Base-by-base conservation (phyloP, 208 protist genomes). In the Leishmania guyanensis region DNA sequence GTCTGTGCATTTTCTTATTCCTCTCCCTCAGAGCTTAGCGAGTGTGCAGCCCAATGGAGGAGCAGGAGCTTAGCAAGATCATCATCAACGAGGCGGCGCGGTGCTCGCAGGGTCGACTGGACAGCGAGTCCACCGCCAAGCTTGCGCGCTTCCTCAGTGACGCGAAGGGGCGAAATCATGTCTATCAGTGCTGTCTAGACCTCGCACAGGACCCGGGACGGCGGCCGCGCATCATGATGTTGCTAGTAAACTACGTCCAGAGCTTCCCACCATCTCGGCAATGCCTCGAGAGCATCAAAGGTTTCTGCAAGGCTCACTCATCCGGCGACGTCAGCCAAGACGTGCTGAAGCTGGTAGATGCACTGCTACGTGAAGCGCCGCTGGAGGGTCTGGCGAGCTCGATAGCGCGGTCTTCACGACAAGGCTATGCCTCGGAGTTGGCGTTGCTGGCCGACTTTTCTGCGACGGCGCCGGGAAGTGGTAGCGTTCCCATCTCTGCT, bases 141-240 rank as follows among this genome's bases (percentile, higher is more conserved):
- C 79, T 93, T 16, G 71, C 90, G 29, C 75, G 74, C 56, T 86
- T 82, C 48, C 77, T 97, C 56, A 89, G 77, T 58, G 77, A 90
- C 8, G 89, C 84, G 22, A 83, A 89, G 48, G 90, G 90, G 39
- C 86, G 93, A 36, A 86, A 93, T 72, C 82, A 88, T 16, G 90
- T 93, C 29, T 97, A 93, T 82, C 76, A 89, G 51, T 94, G 89
- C 70, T 95, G 91, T 66, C 84, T 95, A 29, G 89, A 94, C 39
- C 60, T 94, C 4, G 77, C 88, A 46, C 85, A 88, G 46, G 90
- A 97, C 71, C 78, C 90, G 16, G 88, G 94, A 29, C 84, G 91
- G 22, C 82, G 90, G n/a, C 79, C 85, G 33, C 79, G 83, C 66
- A 85, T 97, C 64, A 89, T 90, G 62, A 83, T 90, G 76, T 84